phyloP scores from a whole-genome alignment of 2,329 filamentous ascomycete genomes.

The Fusarium foetens region DNA sequence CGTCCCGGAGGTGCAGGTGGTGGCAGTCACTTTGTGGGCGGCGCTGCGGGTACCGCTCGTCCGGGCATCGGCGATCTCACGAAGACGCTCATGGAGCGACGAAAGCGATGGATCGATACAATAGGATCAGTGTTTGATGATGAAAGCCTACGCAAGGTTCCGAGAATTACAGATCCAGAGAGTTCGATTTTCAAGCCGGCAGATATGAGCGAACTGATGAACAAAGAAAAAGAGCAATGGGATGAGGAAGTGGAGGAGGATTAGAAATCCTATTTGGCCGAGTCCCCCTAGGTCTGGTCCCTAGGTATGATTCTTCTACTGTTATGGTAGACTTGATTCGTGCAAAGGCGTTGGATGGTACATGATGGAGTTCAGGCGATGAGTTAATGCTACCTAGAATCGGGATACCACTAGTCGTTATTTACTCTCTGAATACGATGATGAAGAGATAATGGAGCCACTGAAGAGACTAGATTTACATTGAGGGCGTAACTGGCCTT shows the following conservation, averaged over 20 bases:
- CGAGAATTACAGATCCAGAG: slow-evolving; percentile 69
- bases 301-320: neutral
- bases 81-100: slow-evolving; percentile 90
- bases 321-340: slow-evolving; percentile 4
- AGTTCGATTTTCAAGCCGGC: slow-evolving; percentile 78
- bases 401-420: slow-evolving; percentile 18
- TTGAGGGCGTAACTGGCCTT: neutral
- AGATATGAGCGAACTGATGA: slow-evolving; percentile 78
- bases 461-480: neutral
- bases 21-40: slow-evolving; percentile 71
- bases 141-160: slow-evolving; percentile 78
- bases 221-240: slow-evolving; percentile 82
- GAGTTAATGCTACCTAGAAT: slow-evolving; percentile 9
- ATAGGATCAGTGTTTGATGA: slow-evolving; percentile 92
- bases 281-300: slow-evolving; percentile 5
- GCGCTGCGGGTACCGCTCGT: slow-evolving; percentile 71
- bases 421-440: neutral
- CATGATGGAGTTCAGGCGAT: slow-evolving; percentile 16
- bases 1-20: slow-evolving; percentile 79
- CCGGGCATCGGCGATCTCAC: slow-evolving; percentile 91
- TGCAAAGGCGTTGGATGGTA: slow-evolving; percentile 31
- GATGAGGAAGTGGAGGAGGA: slow-evolving; percentile 81
- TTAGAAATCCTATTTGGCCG: slow-evolving; percentile 44
- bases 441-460: neutral
- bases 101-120: slow-evolving; percentile 87